Base-by-base conservation (phyloP, 768 basidiomycete species). In the Tricholoma furcatifolium region DNA sequence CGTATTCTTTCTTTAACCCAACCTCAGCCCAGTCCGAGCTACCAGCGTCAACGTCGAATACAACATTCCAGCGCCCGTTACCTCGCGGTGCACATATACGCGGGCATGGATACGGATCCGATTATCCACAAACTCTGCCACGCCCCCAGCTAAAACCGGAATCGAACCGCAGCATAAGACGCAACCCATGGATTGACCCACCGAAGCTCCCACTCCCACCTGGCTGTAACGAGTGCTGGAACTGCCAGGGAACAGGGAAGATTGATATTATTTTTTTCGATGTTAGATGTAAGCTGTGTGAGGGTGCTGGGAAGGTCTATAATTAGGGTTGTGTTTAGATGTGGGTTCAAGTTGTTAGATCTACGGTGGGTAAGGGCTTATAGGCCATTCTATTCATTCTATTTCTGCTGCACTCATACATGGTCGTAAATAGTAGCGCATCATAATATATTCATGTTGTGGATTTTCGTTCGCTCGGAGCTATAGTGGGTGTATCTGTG, bases 131-230 rank as follows among this genome's bases (percentile, higher is more conserved):
- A 18, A 39, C 40, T 4, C 34, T 15, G 14, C 38, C 44, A 27
- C 23, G 3, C 11, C 21, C 47, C 14, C 24, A 20, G 2, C 47
- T 10, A 6, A 6, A 41, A 20, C 40, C 36, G 15, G 34, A 43
- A 8, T 12, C 38, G 18, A 18, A 27, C 27, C 27, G 27, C 27
- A 27, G 27, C 7, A 27, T n/a, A 2, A 35, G 27, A 2, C 17
- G 32, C 14, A 30, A 46, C 31, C n/a, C n/a, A n/a, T n/a, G n/a
- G 35, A 36, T 15, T 48, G 31, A 14, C 35, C 51, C 10, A 67
- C 68, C 1, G 90, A 0, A 90, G 90, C 2, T 90, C 91, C 64
- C n/a, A n/a, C 74, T 84, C 18, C 67, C 88, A 42, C 68, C 91
- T 8, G 90, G 89, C 2, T 91, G 91, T 0, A 59, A 68, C 42